phyloP scores from a whole-genome alignment of 1,284 basidiomycete genomes.

The Cryptococcus sp. region DNA sequence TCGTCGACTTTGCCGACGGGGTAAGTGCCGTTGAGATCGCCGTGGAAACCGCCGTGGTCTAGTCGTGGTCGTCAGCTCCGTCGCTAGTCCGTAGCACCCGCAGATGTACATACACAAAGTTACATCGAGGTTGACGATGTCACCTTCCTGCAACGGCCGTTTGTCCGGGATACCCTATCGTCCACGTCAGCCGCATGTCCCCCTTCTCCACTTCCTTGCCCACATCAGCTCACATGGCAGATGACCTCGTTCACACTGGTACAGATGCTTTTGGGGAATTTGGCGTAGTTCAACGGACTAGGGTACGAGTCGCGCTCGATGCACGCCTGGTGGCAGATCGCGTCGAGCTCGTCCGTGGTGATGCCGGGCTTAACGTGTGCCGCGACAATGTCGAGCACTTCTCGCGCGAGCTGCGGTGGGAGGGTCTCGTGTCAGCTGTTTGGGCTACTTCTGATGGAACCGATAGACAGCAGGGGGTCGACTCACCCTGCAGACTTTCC shows the following conservation, averaged over 20 bases:
- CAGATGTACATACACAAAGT: constrained; percentile 49
- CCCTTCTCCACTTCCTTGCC: not conserved
- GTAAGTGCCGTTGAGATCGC: constrained; percentile 80
- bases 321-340: constrained; percentile 88
- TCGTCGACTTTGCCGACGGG: constrained; percentile 82
- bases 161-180: constrained; percentile 77
- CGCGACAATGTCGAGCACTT: constrained; percentile 88
- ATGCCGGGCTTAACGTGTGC: constrained; percentile 81
- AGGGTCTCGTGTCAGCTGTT: not conserved
- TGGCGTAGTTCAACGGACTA: constrained; percentile 86
- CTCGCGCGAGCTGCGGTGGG: constrained; percentile 67
- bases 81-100: not conserved
- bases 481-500: constrained; percentile 49
- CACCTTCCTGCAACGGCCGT: constrained; percentile 72
- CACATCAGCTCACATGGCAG: constrained; percentile 61
- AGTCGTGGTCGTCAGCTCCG: not conserved
- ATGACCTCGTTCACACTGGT: constrained; percentile 94
- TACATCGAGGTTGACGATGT: constrained; percentile 85
- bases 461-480: not conserved
- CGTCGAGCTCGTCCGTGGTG: constrained; percentile 93
- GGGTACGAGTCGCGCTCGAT: constrained; percentile 92
- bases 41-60: constrained; percentile 62
- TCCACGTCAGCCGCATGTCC: not conserved
- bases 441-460: not conserved
- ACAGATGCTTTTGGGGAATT: constrained; percentile 95